These are phyloP conservation scores for Phyllosticta citriasiana DNA, from an alignment of 2,329 filamentous ascomycete species.

Conservation along the genomic window DNA sequence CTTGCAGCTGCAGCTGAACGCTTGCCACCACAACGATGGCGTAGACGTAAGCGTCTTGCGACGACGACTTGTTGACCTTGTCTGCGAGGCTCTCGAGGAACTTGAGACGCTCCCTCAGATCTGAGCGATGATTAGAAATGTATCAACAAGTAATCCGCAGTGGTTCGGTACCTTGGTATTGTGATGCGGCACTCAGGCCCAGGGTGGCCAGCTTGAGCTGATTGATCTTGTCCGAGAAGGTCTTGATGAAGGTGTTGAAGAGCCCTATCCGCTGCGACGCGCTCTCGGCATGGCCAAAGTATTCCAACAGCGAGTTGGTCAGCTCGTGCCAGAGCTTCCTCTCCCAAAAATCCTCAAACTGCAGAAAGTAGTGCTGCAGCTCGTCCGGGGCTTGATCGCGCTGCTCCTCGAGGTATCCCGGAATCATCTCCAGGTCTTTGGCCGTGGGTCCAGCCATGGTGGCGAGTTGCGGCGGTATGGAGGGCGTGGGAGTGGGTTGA, in stretches of 20 bases:
- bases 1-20: conserved; percentile 70
- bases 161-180: conserved; percentile 58
- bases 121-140: conserved; percentile 39
- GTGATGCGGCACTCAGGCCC: conserved; percentile 74
- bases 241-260: conserved; percentile 90
- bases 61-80: conserved; percentile 84
- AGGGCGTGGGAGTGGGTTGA: neutral
- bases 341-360: conserved; percentile 96
- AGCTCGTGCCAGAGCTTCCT: conserved; percentile 99
- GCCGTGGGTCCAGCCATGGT: conserved; percentile 21
- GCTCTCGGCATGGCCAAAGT: conserved; percentile 77
- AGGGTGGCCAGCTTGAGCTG: conserved; percentile 93
- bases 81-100: conserved; percentile 78
- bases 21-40: conserved; percentile 82
- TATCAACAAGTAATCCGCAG: neutral
- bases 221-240: conserved; percentile 97
- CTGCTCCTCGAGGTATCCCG: conserved; percentile 85
- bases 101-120: conserved; percentile 72
- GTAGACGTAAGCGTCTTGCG: conserved; percentile 92
- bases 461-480: conserved; percentile 2
- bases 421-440: conserved; percentile 82
- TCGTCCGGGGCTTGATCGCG: conserved; percentile 80
- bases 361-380: conserved; percentile 76
- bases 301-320: conserved; percentile 76
- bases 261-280: conserved; percentile 75